These are phyloP conservation scores for Circinella minor DNA, from an alignment of 371 early-diverging fungal genomes.

Conservation along the genomic window DNA sequence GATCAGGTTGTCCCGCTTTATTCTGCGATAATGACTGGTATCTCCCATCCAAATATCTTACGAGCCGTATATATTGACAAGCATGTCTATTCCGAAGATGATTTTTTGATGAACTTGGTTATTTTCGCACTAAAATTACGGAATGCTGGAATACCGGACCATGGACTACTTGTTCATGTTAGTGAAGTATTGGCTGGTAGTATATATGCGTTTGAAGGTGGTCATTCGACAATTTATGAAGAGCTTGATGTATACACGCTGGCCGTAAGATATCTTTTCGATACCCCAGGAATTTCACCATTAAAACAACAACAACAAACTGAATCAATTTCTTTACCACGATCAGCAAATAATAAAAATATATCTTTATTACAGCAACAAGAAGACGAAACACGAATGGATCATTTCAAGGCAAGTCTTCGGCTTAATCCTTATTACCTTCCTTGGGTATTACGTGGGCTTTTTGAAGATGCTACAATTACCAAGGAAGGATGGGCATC, in stretches of 20 bases:
- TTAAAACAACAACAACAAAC: neutral
- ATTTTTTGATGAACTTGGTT: slow-evolving; percentile 86
- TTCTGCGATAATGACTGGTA: slow-evolving; percentile 85
- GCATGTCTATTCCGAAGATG: slow-evolving; percentile 68
- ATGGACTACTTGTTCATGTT: slow-evolving; percentile 82
- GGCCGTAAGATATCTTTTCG: slow-evolving; percentile 43
- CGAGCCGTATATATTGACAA: slow-evolving; percentile 90
- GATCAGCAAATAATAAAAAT: neutral
- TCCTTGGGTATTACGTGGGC: slow-evolving; percentile 89
- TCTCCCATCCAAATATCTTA: slow-evolving; percentile 84
- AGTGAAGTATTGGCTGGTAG: slow-evolving; percentile 87
- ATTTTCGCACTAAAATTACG: slow-evolving; percentile 82
- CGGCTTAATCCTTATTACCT: slow-evolving; percentile 83
- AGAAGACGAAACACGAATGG: slow-evolving; percentile 25
- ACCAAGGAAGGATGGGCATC: slow-evolving; percentile 47
- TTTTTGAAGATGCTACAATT: slow-evolving; percentile 73
- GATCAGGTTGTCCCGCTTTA: slow-evolving; percentile 96
- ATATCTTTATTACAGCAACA: neutral
- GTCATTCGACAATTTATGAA: slow-evolving; percentile 92
- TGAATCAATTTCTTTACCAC: neutral
- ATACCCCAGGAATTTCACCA: slow-evolving; percentile 32
- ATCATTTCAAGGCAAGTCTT: slow-evolving; percentile 52
- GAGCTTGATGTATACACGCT: slow-evolving; percentile 84
- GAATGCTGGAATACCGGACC: slow-evolving; percentile 84
- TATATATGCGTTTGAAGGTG: slow-evolving; percentile 80